A percentile compares a stretch with the other conserved stretches of the same genome.
Evolutionary conservation across 2,329 filamentous ascomycete genomes (phyloP).

Genomic region (Thelonectria olida): DNA sequence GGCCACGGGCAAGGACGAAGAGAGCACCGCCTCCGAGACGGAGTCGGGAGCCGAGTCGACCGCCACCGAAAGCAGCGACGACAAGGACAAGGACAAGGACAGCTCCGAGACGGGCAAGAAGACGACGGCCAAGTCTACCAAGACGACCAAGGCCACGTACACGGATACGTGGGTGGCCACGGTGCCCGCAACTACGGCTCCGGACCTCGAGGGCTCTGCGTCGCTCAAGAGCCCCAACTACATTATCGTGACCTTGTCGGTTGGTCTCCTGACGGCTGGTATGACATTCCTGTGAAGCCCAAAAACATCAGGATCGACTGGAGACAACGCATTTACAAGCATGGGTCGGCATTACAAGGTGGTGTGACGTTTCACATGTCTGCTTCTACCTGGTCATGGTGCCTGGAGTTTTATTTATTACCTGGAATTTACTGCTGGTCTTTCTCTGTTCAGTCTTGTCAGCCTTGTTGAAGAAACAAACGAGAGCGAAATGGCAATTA

Average conservation of each 20-base stretch:
- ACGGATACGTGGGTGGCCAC: slow-evolving; percentile 33
- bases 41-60: slow-evolving; percentile 12
- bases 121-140: slow-evolving; percentile 19
- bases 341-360: background rate
- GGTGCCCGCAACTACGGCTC: slow-evolving; percentile 30
- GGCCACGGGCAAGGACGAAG: slow-evolving; percentile 19
- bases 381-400: background rate
- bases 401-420: slow-evolving; percentile 3
- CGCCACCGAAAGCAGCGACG: slow-evolving; percentile 19
- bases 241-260: slow-evolving; percentile 34
- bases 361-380: background rate
- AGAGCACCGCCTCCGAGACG: slow-evolving; percentile 9
- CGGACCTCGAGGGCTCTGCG: slow-evolving; percentile 33
- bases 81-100: slow-evolving; percentile 4
- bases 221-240: slow-evolving; percentile 32
- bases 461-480: background rate
- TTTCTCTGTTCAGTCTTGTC: background rate
- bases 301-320: background rate
- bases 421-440: background rate
- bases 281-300: slow-evolving; percentile 30
- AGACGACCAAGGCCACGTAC: slow-evolving; percentile 15
- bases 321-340: background rate
- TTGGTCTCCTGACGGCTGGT: slow-evolving; percentile 37
- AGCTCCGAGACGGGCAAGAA: slow-evolving; percentile 12
- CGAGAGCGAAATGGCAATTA: slow-evolving; percentile 13